phyloP scores from a whole-genome alignment of 805 yeast species.

The Candida bentonensis region DNA sequence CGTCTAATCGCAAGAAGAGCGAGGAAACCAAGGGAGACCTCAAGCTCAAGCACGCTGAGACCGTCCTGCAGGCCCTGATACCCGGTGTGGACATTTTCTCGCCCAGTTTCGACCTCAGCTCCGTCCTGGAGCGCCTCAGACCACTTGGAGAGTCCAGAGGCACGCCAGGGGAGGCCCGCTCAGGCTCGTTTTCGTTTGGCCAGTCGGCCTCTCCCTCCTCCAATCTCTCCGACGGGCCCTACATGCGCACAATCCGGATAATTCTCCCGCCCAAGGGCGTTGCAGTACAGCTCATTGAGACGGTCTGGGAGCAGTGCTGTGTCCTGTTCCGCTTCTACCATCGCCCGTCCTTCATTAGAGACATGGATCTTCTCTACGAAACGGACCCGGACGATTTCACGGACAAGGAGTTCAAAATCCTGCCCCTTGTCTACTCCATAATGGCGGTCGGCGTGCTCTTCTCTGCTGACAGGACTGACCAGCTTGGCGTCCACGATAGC shows the following conservation, averaged over 20 bases:
- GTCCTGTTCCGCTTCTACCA: conserved; percentile 77
- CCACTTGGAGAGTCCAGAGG: conserved; percentile 5
- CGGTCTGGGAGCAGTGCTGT: conserved; percentile 78
- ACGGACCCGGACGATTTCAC: conserved; percentile 61
- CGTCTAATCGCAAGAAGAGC: conserved; percentile 39
- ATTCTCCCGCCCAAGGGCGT: conserved; percentile 63
- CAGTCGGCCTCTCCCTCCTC: conserved; percentile 9
- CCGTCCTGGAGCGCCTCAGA: conserved; percentile 8
- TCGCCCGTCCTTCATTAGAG: conserved; percentile 63
- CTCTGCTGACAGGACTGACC: conserved; percentile 29
- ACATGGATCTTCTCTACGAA: conserved; percentile 61
- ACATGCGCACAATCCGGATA: conserved; percentile 39
- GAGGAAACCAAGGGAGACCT: conserved; percentile 23
- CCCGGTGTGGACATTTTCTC: conserved; percentile 28
- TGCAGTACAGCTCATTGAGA: conserved; percentile 55
- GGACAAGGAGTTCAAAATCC: conserved; percentile 56
- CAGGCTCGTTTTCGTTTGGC: conserved; percentile 2
- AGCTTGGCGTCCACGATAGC: conserved; percentile 23
- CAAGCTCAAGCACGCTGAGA: conserved; percentile 23
- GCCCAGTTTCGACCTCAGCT: conserved; percentile 18
- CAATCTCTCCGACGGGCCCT: conserved; percentile 8
- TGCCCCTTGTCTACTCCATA: conserved; percentile 74
- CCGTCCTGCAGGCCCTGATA: conserved; percentile 22
- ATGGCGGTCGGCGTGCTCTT: conserved; percentile 81
- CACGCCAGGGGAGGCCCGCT: not conserved